These are phyloP conservation scores for Gastrolobium bilobum DNA, from an alignment of 306 rosid genomes.

Conservation along the genomic window DNA sequence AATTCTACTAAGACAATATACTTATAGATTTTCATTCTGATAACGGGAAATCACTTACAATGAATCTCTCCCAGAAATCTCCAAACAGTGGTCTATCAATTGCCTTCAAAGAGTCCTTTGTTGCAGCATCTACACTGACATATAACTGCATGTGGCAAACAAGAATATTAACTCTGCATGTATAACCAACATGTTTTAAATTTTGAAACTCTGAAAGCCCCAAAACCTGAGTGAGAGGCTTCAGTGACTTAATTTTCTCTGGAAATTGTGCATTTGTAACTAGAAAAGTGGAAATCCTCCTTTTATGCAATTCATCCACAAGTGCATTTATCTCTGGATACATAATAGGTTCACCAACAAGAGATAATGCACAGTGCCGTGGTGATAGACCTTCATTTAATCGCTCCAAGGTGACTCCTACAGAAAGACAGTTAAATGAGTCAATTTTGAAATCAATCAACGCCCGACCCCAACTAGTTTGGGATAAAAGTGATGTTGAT, in stretches of 20 bases:
- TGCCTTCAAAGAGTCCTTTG: conserved; percentile 94
- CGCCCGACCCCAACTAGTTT: too few species aligned
- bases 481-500: too few species aligned
- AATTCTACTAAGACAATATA: conserved; percentile 26
- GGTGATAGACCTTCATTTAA: conserved; percentile 91
- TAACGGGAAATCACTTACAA: conserved; percentile 64
- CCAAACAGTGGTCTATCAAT: conserved; percentile 98
- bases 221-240: conserved; percentile 89
- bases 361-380: conserved; percentile 96
- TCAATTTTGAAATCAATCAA: conserved; percentile 33
- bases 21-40: conserved; percentile 4
- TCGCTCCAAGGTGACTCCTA: conserved; percentile 92
- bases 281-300: conserved; percentile 91
- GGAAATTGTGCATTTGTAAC: conserved; percentile 99
- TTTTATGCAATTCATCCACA: conserved; percentile 84
- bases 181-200: conserved; percentile 24
- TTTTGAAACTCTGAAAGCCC: conserved; percentile 21
- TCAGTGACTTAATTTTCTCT: conserved; percentile 76
- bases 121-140: conserved; percentile 98
- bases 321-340: conserved; percentile 94
- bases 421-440: conserved; percentile 46
- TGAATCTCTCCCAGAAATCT: conserved; percentile 97
- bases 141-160: conserved; percentile 75
- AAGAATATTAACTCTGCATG: conserved; percentile 39
- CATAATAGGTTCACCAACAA: conserved; percentile 99